Base-by-base conservation (phyloP, 2,329 filamentous ascomycete species). In the Botrytis byssoidea region DNA sequence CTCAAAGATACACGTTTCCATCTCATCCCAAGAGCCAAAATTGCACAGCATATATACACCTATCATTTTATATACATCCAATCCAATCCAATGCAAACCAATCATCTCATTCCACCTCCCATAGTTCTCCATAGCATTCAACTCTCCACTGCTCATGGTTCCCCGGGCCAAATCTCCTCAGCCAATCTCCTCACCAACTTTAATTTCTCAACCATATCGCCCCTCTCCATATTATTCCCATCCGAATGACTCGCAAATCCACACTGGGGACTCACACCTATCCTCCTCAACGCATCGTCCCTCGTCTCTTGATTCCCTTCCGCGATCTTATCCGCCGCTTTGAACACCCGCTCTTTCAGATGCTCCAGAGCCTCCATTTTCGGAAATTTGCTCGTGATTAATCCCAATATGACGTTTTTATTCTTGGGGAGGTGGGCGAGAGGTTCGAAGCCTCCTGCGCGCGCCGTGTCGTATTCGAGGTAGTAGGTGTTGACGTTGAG, bases 141-240 rank as follows among this genome's bases (percentile, higher is more conserved):
- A 51, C 22, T 14, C 8, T 37, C 37, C 37, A 37, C 37, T 32
- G 0, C 25, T 75, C 69, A 79, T n/a, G 77, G 74, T 63, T 78
- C 67, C 18, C 76, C 78, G 44, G 74, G 81, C 92, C 92, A 95
- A 74, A 94, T 87, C 79, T 91, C 88, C 79, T 94, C 88, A 4
- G 92, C 92, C 78, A 95, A 89, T 77, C 89, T 85, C 76, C 92
- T 87, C 29, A 94, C 91, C 70, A 95, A 83, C 77, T 87, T 85
- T 79, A 95, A 83, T 85, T 94, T 95, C 82, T 87, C 89, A 83
- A 88, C 88, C 90, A 94, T 91, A 75, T 92, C 91, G 64, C 92
- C 88, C 75, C 89, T 85, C 35, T 86, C 87, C 71, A 95, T 85
- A 22, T 89, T 87, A 80, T 95, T 94, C 0, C 92, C 92, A 78